Base-by-base conservation (phyloP, 371 early-diverging fungal species). In the Neoconidiobolus thromboides region DNA sequence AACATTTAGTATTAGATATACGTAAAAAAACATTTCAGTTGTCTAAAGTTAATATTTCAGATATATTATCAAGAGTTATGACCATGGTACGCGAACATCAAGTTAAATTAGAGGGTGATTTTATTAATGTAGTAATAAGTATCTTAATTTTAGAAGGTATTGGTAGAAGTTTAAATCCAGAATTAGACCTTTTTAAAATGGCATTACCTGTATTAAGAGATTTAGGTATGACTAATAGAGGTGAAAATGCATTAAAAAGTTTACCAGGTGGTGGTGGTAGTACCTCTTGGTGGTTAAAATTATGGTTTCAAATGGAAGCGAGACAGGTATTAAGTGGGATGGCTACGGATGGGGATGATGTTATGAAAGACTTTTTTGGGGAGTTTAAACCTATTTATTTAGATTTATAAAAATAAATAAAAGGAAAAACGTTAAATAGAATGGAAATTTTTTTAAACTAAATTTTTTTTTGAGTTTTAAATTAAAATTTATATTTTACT, bases 91-190 rank as follows among this genome's bases (percentile, higher is more conserved):
- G 94, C 7, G 67, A 76, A 4, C 93, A 97, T 68, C 93, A 87
- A 59, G 93, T 96, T 3, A 81, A 83, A 55, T 71, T 96, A 54
- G 96, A 94, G 62, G 90, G 91, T 0, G 93, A 91, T 57, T 97
- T 92, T 75, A 82, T 86, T 41, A 94, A 93, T 68, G 81, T 95
- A 1, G 81, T 87, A 3, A 85, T 97, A 43, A 81, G 87, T 10
- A 84, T 91, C 63, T 76, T 93, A 73, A 71, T 94, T 49, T 65
- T 95, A 7, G 98, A 97, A 70, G 98, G 98, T 0, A 85, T 96
- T 60, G 97, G 96, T 1, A 69, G 92, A 41, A 81, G 82, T 58
- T 67, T 97, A 59, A 85, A 92, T 65, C 91, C 91, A 0, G 82
- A 89, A n/a, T 69, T 93, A 42, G 96, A 97, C 68, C 71, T 97